Evolutionary conservation across 257 asterid genomes (phyloP), one percentile per base, ranked within the genome.

Genomic region (Craterostigma plantagineum): DNA sequence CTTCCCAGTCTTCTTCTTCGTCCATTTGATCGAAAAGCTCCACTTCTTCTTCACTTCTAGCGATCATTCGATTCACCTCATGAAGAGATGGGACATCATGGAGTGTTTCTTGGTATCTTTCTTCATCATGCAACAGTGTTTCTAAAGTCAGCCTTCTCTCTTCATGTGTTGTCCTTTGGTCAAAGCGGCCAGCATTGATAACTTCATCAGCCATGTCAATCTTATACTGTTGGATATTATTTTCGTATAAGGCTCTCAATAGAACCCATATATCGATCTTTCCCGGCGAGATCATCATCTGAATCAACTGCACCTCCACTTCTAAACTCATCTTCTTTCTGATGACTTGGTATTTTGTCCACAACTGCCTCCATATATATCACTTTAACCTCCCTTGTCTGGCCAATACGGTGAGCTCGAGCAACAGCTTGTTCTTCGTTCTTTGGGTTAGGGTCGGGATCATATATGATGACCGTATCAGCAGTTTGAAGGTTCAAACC

Each of bases 191-290:
- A 62, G 99, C 99, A 75, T 90, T 90, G 27, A 90, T 90, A 56
- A 90, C 99, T 59, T 90, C 99, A 73, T 90, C 99, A 45, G 99
- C 99, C 99, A 90, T 90, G 55, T 90, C 99, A 62, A 90, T 90
- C 69, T 90, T 90, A 62, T 90, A 90, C 64, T 90, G 99, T 53
- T 90, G 99, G 57, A 90, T 90, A 58, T 90, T 90, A 17, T 80
- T 90, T n/a, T 61, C 99, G 76, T 54, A 90, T 90, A 54, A 90
- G 79, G 66, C 96, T 73, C 71, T 90, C 99, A 45, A 90, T 80
- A 11, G 96, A 83, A 56, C 92, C 99, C 63, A 84, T 68, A 57
- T 84, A 90, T 11, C 99, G 81, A 61, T 90, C 99, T 65, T 77
- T 84, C 45, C 96, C 96, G 12, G 77, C 96, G 42, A 83, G 87